Evolutionary conservation across 1,284 basidiomycete genomes (phyloP).

Genomic region (Gastroboletus turbinatus): DNA sequence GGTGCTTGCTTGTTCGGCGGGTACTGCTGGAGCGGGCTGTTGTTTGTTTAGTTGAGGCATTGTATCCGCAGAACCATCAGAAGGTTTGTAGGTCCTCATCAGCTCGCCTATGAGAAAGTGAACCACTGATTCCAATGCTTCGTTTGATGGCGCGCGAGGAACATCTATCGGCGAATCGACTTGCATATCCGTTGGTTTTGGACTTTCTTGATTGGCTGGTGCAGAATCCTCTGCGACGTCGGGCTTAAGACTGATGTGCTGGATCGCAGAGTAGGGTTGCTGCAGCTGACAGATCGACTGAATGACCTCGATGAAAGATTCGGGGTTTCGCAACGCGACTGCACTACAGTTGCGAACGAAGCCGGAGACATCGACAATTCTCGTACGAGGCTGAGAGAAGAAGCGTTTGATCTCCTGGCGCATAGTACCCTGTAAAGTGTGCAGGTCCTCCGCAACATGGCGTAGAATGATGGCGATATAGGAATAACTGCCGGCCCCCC

Average conservation of each 20-base stretch:
- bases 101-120: constrained; percentile 77
- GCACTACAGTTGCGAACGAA: constrained; percentile 80
- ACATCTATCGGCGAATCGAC: constrained; percentile 51
- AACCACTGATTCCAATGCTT: constrained; percentile 63
- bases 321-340: constrained; percentile 82
- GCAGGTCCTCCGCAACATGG: constrained; percentile 83
- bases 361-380: constrained; percentile 66
- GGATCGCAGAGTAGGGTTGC: constrained; percentile 59
- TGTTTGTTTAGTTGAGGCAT: constrained; percentile 19
- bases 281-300: constrained; percentile 72
- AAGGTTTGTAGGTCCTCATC: constrained; percentile 55
- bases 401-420: constrained; percentile 79
- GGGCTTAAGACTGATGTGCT: constrained; percentile 65
- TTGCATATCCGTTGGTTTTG: constrained; percentile 56
- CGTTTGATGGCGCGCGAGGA: constrained; percentile 36
- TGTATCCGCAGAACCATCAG: constrained; percentile 13
- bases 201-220: constrained; percentile 21
- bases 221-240: constrained; percentile 28
- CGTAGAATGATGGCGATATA: constrained; percentile 88
- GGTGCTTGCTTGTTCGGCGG: constrained; percentile 21
- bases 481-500: constrained; percentile 72
- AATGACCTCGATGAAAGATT: constrained; percentile 75
- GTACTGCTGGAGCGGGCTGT: not conserved
- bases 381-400: constrained; percentile 70
- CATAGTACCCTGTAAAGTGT: constrained; percentile 73